Conservation (phyloP, 164 flowering plant genomes). For the Stephania cephalantha region DNA sequence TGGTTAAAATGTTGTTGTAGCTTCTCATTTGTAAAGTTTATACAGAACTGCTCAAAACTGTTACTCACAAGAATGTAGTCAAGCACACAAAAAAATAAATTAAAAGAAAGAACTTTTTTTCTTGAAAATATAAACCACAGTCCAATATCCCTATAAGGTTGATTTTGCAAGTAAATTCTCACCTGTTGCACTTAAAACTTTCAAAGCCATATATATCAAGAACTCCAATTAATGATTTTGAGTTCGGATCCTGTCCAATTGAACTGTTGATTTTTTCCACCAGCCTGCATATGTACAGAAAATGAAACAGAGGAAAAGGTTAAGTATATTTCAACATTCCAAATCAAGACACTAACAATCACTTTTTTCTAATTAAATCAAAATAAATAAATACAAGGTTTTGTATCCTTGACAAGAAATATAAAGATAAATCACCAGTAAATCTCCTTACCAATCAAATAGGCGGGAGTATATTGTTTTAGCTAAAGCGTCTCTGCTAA, state of each 20-base stretch:
- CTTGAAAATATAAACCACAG: not conserved
- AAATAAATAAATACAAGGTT: not conserved
- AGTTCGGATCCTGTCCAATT: slow-evolving; percentile 96
- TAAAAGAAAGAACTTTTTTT: too few relatives aligned
- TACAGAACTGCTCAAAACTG: slow-evolving; percentile 99
- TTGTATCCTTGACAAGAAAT: not conserved
- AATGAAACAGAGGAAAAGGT: not conserved
- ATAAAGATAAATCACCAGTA: not conserved
- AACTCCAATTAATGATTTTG: slow-evolving; percentile 86
- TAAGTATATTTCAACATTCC: not conserved
- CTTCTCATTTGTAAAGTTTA: slow-evolving; percentile 95
- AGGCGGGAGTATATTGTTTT: slow-evolving; percentile 91
- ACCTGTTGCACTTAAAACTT: slow-evolving; percentile 95
- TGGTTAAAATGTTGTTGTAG: slow-evolving; percentile 97
- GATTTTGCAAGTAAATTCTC: slow-evolving; percentile 5
- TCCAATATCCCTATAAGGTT: not conserved
- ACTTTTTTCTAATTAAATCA: not conserved
- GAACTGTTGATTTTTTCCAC: slow-evolving; percentile 89
- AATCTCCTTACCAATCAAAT: slow-evolving; percentile 76
- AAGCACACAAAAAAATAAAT: slow-evolving; percentile 7
- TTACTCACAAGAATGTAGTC: slow-evolving; percentile 5
- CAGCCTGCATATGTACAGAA: slow-evolving; percentile 47
- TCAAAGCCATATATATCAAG: slow-evolving; percentile 99
- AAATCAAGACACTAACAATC: not conserved
- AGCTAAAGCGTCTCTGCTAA: slow-evolving; percentile 93